These are phyloP conservation scores for Candida arabinofermentans DNA, from an alignment of 805 yeast genomes.

Conservation along the genomic window DNA sequence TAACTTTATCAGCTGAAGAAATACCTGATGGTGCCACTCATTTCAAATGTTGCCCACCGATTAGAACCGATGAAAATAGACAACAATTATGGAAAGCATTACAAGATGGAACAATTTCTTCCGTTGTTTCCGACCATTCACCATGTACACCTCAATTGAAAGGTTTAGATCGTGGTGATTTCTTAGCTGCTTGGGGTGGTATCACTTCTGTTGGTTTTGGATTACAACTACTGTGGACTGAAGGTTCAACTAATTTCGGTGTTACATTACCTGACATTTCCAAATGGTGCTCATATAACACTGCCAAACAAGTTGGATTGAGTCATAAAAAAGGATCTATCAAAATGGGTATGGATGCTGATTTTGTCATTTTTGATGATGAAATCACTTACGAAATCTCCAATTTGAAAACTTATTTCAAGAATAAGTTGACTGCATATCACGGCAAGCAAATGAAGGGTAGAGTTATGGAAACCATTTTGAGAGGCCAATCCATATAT, in stretches of 20 bases:
- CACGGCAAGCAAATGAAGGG: conserved; percentile 69
- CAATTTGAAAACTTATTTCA: conserved; percentile 61
- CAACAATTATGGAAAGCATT: conserved; percentile 76
- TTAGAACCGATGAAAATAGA: conserved; percentile 71
- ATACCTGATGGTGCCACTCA: conserved; percentile 77
- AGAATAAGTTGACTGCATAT: conserved; percentile 87
- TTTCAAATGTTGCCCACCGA: conserved; percentile 95
- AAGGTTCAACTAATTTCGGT: conserved; percentile 44
- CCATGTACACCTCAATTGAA: conserved; percentile 94
- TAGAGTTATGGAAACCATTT: conserved; percentile 70
- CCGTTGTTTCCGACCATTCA: conserved; percentile 93
- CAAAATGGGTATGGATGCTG: conserved; percentile 80
- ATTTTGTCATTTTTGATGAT: conserved; percentile 78
- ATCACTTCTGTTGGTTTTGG: conserved; percentile 92
- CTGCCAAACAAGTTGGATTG: conserved; percentile 83
- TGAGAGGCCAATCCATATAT: conserved; percentile 72
- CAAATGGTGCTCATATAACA: conserved; percentile 76
- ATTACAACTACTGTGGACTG: conserved; percentile 74
- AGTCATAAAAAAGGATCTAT: conserved; percentile 68
- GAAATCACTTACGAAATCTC: conserved; percentile 43
- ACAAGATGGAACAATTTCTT: conserved; percentile 57
- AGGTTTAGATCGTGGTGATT: conserved; percentile 78
- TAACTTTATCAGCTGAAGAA: conserved; percentile 71
- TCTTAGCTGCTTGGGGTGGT: conserved; percentile 95
- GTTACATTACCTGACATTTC: conserved; percentile 52